Conservation (phyloP, 1,284 basidiomycete genomes). For the Trichosporon asahii region DNA sequence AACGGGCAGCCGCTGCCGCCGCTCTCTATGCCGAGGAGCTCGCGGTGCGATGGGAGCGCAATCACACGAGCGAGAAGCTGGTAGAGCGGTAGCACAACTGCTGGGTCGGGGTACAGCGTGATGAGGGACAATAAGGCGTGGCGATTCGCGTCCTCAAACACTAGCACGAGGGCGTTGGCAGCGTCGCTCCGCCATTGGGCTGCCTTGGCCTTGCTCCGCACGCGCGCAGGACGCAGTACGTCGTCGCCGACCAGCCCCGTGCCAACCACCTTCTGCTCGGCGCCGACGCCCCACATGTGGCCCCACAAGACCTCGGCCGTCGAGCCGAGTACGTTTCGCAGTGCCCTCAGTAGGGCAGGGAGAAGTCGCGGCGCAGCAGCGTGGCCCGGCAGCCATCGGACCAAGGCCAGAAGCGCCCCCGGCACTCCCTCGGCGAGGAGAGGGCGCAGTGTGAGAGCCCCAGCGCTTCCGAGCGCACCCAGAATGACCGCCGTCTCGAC, state of each 20-base stretch:
- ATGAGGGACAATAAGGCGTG: conserved; percentile 34
- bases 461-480: conserved; percentile 48
- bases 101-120: conserved; percentile 38
- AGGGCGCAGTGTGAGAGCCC: conserved; percentile 39
- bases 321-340: conserved; percentile 44
- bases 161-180: conserved; percentile 24
- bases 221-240: conserved; percentile 19
- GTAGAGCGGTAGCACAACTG: conserved; percentile 52
- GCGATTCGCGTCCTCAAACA: conserved; percentile 42
- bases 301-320: conserved; percentile 48
- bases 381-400: conserved; percentile 21
- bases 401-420: conserved; percentile 29
- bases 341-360: conserved; percentile 36
- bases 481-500: conserved; percentile 49
- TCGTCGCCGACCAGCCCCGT: conserved; percentile 40
- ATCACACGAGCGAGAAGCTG: conserved; percentile 61
- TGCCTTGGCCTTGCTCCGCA: conserved; percentile 19
- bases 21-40: conserved; percentile 50
- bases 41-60: conserved; percentile 60
- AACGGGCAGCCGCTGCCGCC: conserved; percentile 21
- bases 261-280: conserved; percentile 41
- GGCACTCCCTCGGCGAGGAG: conserved; percentile 34
- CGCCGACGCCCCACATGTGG: conserved; percentile 48
- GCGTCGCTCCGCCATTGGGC: conserved; percentile 29
- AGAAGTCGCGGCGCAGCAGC: conserved; percentile 23